Evolutionary conservation across 2,329 filamentous ascomycete species (phyloP), one percentile per base, ranked within the genome.

Genomic region (Arthrobotrys conoides): DNA sequence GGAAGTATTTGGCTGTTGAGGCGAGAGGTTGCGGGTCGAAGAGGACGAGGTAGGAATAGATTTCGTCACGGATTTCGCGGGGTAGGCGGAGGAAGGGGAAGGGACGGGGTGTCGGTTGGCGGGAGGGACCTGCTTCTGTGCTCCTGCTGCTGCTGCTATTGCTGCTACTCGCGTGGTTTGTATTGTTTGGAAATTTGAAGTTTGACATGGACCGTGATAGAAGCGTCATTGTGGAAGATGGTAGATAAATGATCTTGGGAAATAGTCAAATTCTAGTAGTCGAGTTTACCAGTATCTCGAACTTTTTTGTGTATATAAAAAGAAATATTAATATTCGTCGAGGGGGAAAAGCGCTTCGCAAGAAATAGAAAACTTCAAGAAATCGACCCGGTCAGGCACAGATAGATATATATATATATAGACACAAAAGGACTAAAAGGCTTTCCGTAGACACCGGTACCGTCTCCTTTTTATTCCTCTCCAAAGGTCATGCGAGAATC

Each of bases 11-110:
- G 16, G 55, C 53, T 2, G 51, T 44, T 14, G 55, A 71, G 30
- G 41, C 18, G 1, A 18, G 46, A 18, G 18, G 67, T 63, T 63
- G 53, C 12, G 66, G 38, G 24, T 70, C 53, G 51, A 70, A 59
- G 27, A 61, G 53, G 36, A 70, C 66, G 27, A 70, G 44, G 53
- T 70, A 61, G 27, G 36, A 59, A 38, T 70, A 70, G 22, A 70
- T 22, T 48, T 61, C n/a, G 20, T 70, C 66, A 33, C 66, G 51
- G 51, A 70, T 70, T 33, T 70, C 66, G 36, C 66, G 66, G 14
- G 66, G 66, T 20, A 70, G 66, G 10, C 41, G 46, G 20, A 70
- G 51, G 22, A 70, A 61, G 27, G 53, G 66, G 38, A 70, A 70
- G 6, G 44, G 24, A 27, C 20, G 57, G 18, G 57, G 57, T 41